Percentiles rank a stretch among this genome's conserved stretches.
Conservation (phyloP, 1,284 basidiomycete genomes). For the Puccinia novopanici region DNA sequence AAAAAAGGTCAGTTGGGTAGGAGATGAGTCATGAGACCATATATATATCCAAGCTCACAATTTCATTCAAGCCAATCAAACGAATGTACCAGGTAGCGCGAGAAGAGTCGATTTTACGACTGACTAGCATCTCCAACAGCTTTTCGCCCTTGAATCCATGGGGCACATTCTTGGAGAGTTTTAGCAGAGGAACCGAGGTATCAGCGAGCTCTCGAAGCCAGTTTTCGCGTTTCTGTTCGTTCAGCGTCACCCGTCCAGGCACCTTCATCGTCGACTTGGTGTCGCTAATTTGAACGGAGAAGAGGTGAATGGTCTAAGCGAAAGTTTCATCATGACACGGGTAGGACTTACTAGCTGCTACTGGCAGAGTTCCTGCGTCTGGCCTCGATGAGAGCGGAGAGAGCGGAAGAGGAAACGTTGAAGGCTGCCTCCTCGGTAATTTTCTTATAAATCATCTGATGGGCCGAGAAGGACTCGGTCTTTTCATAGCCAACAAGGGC, state of each 20-base stretch:
- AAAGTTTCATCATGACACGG: not conserved
- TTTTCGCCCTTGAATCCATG: constrained; percentile 91
- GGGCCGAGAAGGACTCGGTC: constrained; percentile 65
- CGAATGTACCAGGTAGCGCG: constrained; percentile 94
- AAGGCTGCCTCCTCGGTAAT: constrained; percentile 57
- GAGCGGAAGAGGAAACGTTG: constrained; percentile 66
- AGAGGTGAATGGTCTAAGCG: not conserved
- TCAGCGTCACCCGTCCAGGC: constrained; percentile 73
- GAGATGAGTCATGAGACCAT: not conserved
- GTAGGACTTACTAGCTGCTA: constrained; percentile 38
- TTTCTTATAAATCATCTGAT: constrained; percentile 64
- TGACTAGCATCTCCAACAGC: constrained; percentile 81
- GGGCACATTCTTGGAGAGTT: constrained; percentile 83
- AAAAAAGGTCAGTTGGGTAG: not conserved
- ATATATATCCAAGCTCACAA: constrained; percentile 63
- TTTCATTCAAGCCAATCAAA: constrained; percentile 92
- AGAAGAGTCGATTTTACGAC: constrained; percentile 76
- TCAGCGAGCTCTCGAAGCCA: constrained; percentile 92
- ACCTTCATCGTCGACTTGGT: constrained; percentile 49
- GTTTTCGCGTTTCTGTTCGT: constrained; percentile 79
- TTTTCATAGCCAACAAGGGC: constrained; percentile 52
- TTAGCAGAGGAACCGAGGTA: constrained; percentile 79
- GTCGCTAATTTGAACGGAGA: constrained; percentile 52
- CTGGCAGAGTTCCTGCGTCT: constrained; percentile 54
- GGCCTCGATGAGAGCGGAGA: constrained; percentile 78